Conservation (phyloP, 352 stramenopile species). For the Peronosclerospora sorghi region DNA sequence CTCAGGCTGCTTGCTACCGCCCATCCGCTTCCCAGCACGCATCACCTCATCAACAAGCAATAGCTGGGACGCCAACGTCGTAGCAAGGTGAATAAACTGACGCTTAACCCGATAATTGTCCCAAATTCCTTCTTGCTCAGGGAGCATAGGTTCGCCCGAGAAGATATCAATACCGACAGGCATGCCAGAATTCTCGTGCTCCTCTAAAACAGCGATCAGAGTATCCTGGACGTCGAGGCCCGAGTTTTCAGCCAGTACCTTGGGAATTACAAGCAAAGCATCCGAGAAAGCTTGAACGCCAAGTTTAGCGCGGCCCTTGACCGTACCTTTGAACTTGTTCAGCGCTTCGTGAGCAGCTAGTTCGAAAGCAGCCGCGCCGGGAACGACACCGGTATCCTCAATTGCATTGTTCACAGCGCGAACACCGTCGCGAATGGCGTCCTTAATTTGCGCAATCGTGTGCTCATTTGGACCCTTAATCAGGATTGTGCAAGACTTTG, state of each 20-base stretch:
- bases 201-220: constrained; percentile 94
- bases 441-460: constrained; percentile 98
- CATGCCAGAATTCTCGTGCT: constrained; percentile 83
- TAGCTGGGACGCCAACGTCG: constrained; percentile 95
- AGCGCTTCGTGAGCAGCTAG: constrained; percentile 86
- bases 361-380: constrained; percentile 96
- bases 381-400: constrained; percentile 93
- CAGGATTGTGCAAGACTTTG: constrained; percentile 96
- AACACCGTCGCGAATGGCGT: constrained; percentile 96
- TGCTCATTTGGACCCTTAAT: constrained; percentile 98
- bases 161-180: constrained; percentile 93
- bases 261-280: constrained; percentile 95
- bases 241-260: constrained; percentile 91
- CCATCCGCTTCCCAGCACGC: constrained; percentile 97
- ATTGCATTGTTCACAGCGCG: constrained; percentile 97
- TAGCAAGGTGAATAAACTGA: constrained; percentile 97
- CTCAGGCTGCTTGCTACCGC: constrained; percentile 42
- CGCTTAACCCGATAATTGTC: constrained; percentile 99
- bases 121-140: constrained; percentile 94
- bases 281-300: constrained; percentile 97
- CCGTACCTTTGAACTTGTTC: constrained; percentile 67
- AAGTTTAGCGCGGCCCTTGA: constrained; percentile 95
- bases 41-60: constrained; percentile 99
- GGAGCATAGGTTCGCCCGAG: constrained; percentile 94
- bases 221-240: constrained; percentile 89